Percentiles rank a stretch among this genome's conserved stretches.
phyloP scores from a whole-genome alignment of 306 rosid genomes.

The Boehmeria nivea region DNA sequence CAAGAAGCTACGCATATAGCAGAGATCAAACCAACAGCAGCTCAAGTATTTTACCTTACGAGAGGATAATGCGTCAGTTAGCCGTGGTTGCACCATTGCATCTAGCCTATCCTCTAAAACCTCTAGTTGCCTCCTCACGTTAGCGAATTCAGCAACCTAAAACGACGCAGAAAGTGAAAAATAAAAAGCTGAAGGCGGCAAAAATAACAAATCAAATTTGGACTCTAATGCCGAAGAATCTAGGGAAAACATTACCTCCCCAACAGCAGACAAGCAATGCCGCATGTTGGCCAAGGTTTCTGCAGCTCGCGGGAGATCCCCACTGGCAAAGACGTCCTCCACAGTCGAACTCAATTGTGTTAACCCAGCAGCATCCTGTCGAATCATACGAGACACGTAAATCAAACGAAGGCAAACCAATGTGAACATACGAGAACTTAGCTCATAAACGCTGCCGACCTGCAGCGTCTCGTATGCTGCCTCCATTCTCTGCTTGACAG shows the following conservation, averaged over 20 bases:
- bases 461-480: slow-evolving; percentile 89
- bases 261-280: slow-evolving; percentile 98
- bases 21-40: neutral
- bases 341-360: slow-evolving; percentile 91
- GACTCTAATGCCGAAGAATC: slow-evolving; percentile 4
- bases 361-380: slow-evolving; percentile 98
- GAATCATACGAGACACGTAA: slow-evolving; percentile 5
- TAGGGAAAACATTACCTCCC: slow-evolving; percentile 54
- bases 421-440: slow-evolving; percentile 3
- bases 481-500: slow-evolving; percentile 98
- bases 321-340: slow-evolving; percentile 97
- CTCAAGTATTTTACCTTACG: slow-evolving; percentile 55
- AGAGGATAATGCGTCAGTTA: slow-evolving; percentile 78
- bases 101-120: slow-evolving; percentile 97
- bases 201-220: neutral
- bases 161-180: neutral
- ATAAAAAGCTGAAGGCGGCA: slow-evolving; percentile 2
- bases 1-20: neutral
- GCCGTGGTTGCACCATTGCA: slow-evolving; percentile 91
- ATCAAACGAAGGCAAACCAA: slow-evolving; percentile 8
- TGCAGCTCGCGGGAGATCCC: slow-evolving; percentile 96
- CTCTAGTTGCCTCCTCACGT: slow-evolving; percentile 93
- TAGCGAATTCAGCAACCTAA: slow-evolving; percentile 99
- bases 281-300: slow-evolving; percentile 97
- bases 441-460: slow-evolving; percentile 38